A percentile compares a stretch with the other conserved stretches of the same genome.
These are phyloP conservation scores for Furcasterigmium furcatum DNA, from an alignment of 2,329 filamentous ascomycete genomes.

Conservation along the genomic window DNA sequence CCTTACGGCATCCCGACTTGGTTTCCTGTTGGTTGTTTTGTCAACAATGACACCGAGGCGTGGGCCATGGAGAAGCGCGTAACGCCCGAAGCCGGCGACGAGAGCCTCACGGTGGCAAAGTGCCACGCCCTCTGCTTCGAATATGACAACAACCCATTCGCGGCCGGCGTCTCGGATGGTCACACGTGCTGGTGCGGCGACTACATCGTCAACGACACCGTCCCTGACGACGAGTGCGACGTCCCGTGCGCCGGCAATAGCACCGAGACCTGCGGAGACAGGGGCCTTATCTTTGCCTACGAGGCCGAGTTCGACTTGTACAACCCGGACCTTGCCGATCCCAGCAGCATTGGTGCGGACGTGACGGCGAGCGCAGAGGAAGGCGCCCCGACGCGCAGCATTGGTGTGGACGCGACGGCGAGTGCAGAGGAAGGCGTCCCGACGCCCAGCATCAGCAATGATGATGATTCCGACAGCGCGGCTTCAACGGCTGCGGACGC, in stretches of 20 bases:
- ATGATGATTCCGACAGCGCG: too few species aligned
- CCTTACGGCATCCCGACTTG: constrained; percentile 7
- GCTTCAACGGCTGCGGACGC: too few species aligned
- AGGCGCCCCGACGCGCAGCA: too few species aligned
- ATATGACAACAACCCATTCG: neutral
- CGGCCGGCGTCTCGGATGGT: neutral
- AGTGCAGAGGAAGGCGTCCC: too few species aligned
- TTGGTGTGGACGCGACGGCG: too few species aligned
- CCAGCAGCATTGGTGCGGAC: too few species aligned
- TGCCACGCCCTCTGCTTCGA: constrained; percentile 31
- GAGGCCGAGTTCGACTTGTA: too few species aligned
- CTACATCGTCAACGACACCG: constrained; percentile 27
- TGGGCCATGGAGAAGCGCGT: constrained; percentile 27
- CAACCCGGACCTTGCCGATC: too few species aligned
- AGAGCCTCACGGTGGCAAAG: constrained; percentile 24
- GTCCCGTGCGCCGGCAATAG: constrained; percentile 37
- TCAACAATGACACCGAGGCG: constrained; percentile 23
- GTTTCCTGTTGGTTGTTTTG: constrained; percentile 33
- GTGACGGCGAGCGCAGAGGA: too few species aligned
- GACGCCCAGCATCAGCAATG: too few species aligned
- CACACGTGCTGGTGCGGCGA: constrained; percentile 42
- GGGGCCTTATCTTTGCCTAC: constrained; percentile 4
- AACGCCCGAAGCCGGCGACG: constrained; percentile 14
- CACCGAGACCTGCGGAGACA: constrained; percentile 37
- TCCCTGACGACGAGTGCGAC: constrained; percentile 28